These are phyloP conservation scores for Microdochium trichocladiopsis DNA, from an alignment of 2,329 filamentous ascomycete species.

Conservation along the genomic window DNA sequence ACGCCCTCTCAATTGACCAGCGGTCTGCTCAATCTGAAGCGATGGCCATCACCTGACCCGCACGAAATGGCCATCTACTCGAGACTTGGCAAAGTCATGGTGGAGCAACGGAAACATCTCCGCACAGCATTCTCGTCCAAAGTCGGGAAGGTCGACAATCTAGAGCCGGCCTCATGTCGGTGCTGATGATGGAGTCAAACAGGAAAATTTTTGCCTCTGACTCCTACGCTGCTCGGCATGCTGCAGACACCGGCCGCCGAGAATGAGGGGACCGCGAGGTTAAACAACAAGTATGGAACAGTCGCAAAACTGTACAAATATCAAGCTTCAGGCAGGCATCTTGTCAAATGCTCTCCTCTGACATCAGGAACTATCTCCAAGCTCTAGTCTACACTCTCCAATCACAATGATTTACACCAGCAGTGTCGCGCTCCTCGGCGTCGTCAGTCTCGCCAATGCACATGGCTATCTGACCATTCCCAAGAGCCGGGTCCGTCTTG, in stretches of 20 bases:
- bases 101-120: neutral
- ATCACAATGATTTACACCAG: neutral
- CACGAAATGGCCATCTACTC: neutral
- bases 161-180: neutral
- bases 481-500: conserved; percentile 34
- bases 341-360: too few species aligned
- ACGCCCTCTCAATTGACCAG: neutral
- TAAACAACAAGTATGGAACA: too few species aligned
- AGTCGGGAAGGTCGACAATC: neutral
- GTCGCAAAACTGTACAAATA: too few species aligned
- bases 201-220: neutral
- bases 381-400: too few species aligned
- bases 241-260: too few species aligned
- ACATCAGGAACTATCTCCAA: too few species aligned
- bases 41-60: neutral
- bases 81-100: neutral
- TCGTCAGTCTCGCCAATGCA: conserved; percentile 17
- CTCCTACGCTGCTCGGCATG: too few species aligned
- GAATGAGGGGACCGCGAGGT: too few species aligned
- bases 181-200: neutral
- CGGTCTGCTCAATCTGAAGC: neutral
- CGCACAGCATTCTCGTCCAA: neutral
- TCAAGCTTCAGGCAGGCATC: too few species aligned
- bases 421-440: conserved; percentile 2
- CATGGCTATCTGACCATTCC: conserved; percentile 39